Conservation (phyloP, 2,329 filamentous ascomycete genomes). For the Talaromyces rugulosus region DNA sequence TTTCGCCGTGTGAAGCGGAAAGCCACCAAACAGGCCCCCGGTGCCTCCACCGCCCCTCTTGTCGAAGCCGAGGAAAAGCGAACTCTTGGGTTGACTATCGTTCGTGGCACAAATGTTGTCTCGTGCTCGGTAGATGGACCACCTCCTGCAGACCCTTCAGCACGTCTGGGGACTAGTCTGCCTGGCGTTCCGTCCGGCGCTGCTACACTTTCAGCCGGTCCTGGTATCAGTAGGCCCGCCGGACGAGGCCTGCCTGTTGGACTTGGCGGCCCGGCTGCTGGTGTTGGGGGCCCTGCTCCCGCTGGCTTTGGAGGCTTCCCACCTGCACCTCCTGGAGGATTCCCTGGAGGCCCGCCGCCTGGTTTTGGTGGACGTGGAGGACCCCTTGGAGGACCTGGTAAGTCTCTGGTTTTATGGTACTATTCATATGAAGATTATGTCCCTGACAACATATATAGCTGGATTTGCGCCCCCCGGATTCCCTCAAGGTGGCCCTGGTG, state of each 20-base stretch:
- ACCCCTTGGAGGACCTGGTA: conserved; percentile 48
- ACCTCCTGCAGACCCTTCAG: conserved; percentile 86
- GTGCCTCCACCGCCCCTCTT: conserved; percentile 58
- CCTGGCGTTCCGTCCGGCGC: conserved; percentile 54
- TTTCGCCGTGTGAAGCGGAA: conserved; percentile 88
- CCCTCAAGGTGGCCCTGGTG: conserved; percentile 34
- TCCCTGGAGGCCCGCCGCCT: conserved; percentile 49
- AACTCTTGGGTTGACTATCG: conserved; percentile 89
- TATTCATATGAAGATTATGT: conserved; percentile 5
- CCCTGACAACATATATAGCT: conserved; percentile 27
- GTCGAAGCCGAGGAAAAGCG: conserved; percentile 95
- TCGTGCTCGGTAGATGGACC: conserved; percentile 94
- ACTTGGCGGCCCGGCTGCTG: conserved; percentile 81
- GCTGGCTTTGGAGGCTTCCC: conserved; percentile 52
- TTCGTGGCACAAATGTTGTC: conserved; percentile 91
- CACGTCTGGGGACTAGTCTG: conserved; percentile 75
- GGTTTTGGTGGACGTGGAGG: conserved; percentile 51
- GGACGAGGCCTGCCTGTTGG: conserved; percentile 80
- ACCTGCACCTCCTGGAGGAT: conserved; percentile 42
- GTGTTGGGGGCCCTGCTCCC: conserved; percentile 74
- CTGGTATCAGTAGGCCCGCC: conserved; percentile 85
- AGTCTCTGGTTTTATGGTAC: conserved; percentile 25
- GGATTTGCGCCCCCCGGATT: conserved; percentile 48
- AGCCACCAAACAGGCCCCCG: conserved; percentile 62
- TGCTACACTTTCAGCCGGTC: conserved; percentile 72